Evolutionary conservation across 2,329 filamentous ascomycete genomes (phyloP), one percentile per base, ranked within the genome.

Genomic region (Apiospora pterosperma): DNA sequence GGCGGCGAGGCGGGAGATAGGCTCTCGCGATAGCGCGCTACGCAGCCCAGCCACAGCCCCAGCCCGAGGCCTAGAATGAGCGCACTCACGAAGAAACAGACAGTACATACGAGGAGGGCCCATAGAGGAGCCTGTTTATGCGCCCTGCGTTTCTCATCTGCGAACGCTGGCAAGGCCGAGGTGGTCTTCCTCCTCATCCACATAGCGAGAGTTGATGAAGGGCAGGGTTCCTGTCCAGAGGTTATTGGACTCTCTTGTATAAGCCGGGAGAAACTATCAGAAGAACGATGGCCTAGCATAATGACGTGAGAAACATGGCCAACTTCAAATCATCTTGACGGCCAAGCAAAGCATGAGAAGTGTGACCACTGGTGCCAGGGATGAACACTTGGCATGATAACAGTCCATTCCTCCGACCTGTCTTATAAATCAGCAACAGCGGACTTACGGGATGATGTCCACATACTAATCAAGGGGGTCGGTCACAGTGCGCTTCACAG

Each of bases 31-130:
- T 55, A 55, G 4, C 48, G 48, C 19, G 48, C 48, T 34, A 55
- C 34, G 28, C 48, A 55, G 7, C 28, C 48, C 48, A 55, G 48
- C 8, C 71, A 70, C 4, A 75, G 63, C 8, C 71, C 70, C 4
- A 75, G 63, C 11, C 70, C 71, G 11, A 74, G 48, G 0, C 70
- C 70, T 6, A 75, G 62, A 0, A 67, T 65, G 4, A 74, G 62
- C 1, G 67, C 63, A 12, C 69, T 42, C 60, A 70, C 39, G 36
- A 63, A 69, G 55, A 73, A 70, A 61, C 65, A 70, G 2, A 68
- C 5, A 7, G 69, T 61, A 14, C 67, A 66, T 19, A 64, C 28
- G 31, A 71, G 36, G 42, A 72, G 73, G n/a, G 70, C 58, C 52
- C 67, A 65, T 36, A 55, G 48, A 7, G 48, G 48, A 2, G 34